Percentiles rank a stretch among this genome's conserved stretches.
Evolutionary conservation across 352 stramenopile genomes (phyloP).

Genomic region (Globisporangium nodosum): DNA sequence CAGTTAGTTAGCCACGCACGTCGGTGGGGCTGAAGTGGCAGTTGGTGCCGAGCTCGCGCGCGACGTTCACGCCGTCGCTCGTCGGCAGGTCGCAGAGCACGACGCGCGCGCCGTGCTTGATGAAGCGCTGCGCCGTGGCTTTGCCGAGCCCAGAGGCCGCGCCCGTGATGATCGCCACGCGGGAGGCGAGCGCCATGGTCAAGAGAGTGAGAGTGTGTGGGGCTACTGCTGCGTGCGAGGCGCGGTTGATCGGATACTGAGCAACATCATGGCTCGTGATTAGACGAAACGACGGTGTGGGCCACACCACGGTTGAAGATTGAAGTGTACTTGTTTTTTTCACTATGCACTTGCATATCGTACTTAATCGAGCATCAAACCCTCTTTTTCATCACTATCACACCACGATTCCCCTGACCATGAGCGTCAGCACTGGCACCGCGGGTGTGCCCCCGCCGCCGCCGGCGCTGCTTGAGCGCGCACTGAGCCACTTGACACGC

Average conservation of each 20-base stretch:
- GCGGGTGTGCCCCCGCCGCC: too few species aligned
- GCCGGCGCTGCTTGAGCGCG: slow-evolving; percentile 32
- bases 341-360: too few species aligned
- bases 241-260: not conserved
- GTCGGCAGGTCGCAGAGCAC: slow-evolving; percentile 90
- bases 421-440: too few species aligned
- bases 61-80: slow-evolving; percentile 75
- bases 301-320: not conserved
- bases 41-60: slow-evolving; percentile 65
- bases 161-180: slow-evolving; percentile 90
- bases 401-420: not conserved
- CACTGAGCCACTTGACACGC: slow-evolving; percentile 46
- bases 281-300: not conserved
- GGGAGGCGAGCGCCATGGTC: slow-evolving; percentile 51
- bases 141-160: slow-evolving; percentile 91
- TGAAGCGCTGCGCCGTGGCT: slow-evolving; percentile 88
- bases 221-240: not conserved
- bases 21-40: slow-evolving; percentile 81
- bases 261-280: not conserved
- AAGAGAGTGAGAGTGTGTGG: too few species aligned
- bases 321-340: not conserved
- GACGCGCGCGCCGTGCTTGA: slow-evolving; percentile 87
- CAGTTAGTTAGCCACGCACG: slow-evolving; percentile 23
- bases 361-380: too few species aligned
- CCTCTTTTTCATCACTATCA: not conserved